Conservation (phyloP, 805 yeast species). For the Dipodascus albidus region DNA sequence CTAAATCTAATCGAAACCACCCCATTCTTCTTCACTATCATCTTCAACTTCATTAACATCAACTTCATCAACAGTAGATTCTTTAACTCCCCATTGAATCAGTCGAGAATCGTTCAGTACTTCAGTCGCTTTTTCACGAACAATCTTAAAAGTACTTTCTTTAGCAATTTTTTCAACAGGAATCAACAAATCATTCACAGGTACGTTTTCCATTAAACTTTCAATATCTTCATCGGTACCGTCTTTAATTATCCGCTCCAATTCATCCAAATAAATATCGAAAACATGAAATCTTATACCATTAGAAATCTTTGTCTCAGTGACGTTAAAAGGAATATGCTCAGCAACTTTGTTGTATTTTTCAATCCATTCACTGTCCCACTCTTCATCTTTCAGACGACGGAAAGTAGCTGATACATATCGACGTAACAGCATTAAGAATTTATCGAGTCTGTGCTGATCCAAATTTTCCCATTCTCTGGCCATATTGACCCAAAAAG, state of each 20-base stretch:
- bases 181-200: constrained; percentile 42
- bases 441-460: constrained; percentile 79
- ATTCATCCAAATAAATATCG: constrained; percentile 77
- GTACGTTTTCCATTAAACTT: constrained; percentile 29
- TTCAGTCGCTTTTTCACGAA: constrained; percentile 56
- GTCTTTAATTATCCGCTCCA: constrained; percentile 52
- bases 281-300: constrained; percentile 78
- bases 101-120: constrained; percentile 56
- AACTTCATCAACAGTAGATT: too few relatives aligned
- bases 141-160: constrained; percentile 43
- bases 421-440: constrained; percentile 67
- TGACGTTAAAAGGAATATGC: constrained; percentile 30
- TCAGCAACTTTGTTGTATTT: constrained; percentile 34
- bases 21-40: constrained; percentile 26
- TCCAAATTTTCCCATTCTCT: constrained; percentile 81
- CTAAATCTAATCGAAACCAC: constrained; percentile 26
- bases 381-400: constrained; percentile 40
- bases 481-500: constrained; percentile 72
- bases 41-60: constrained; percentile 24
- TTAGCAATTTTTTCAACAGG: constrained; percentile 47
- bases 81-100: constrained; percentile 43
- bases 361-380: constrained; percentile 40
- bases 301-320: constrained; percentile 47
- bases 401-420: constrained; percentile 54
- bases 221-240: constrained; percentile 25